Conservation (phyloP, 2,329 filamentous ascomycete species). For the Fusarium azukiicola region DNA sequence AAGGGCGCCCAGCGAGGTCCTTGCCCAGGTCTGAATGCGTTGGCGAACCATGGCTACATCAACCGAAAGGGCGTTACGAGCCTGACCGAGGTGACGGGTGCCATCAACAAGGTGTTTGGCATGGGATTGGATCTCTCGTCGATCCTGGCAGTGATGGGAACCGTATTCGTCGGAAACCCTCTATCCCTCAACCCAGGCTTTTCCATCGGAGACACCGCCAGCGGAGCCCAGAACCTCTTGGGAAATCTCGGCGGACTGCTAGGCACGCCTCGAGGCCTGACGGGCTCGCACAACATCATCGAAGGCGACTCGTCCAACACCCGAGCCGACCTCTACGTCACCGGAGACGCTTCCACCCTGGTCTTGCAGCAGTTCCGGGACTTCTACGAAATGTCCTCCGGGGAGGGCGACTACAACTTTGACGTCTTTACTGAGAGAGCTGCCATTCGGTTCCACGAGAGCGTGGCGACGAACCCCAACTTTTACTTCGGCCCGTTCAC, state of each 20-base stretch:
- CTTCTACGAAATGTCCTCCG: conserved; percentile 31
- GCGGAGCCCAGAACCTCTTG: conserved; percentile 23
- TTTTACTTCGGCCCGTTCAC: conserved; percentile 40
- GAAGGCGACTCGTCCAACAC: conserved; percentile 39
- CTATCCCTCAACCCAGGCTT: conserved; percentile 32
- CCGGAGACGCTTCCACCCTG: conserved; percentile 36
- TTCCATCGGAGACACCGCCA: conserved; percentile 23
- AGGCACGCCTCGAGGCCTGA: conserved; percentile 32
- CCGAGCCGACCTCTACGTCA: conserved; percentile 28
- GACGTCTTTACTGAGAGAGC: conserved; percentile 23
- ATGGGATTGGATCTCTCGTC: conserved; percentile 33
- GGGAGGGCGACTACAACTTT: conserved; percentile 34
- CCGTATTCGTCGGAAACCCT: conserved; percentile 39
- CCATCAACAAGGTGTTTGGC: conserved; percentile 40
- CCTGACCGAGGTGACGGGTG: conserved; percentile 34
- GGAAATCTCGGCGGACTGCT: conserved; percentile 29
- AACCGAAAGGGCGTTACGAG: conserved; percentile 45
- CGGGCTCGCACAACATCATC: conserved; percentile 36
- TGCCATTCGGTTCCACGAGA: conserved; percentile 25
- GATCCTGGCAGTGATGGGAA: conserved; percentile 26
- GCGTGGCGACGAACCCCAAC: conserved; percentile 28
- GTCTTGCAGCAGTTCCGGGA: conserved; percentile 22
- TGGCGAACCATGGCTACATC: conserved; percentile 64
- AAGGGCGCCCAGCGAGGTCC: conserved; percentile 53
- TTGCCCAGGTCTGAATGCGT: conserved; percentile 62